phyloP scores from a whole-genome alignment of 768 basidiomycete species.

The Inosperma sp. region DNA sequence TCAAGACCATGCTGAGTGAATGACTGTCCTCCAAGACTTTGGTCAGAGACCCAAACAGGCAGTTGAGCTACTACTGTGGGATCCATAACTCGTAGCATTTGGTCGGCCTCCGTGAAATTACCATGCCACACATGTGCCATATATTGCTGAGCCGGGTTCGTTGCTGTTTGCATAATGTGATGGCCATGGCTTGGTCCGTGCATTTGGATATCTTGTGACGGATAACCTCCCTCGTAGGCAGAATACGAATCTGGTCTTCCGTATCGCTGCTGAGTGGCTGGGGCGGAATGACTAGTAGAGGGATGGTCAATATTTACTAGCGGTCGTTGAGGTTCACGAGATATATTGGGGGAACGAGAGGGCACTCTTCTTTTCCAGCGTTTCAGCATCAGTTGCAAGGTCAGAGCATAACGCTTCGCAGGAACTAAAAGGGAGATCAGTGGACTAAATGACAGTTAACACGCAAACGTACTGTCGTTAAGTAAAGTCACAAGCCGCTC shows the following conservation, averaged over 20 bases:
- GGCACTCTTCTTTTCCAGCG: slow-evolving; percentile 59
- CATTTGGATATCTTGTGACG: slow-evolving; percentile 28
- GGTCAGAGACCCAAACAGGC: slow-evolving; percentile 84
- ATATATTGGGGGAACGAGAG: slow-evolving; percentile 57
- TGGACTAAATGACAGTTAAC: not conserved
- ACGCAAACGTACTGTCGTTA: slow-evolving; percentile 59
- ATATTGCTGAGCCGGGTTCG: slow-evolving; percentile 27
- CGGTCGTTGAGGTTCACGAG: slow-evolving; percentile 51
- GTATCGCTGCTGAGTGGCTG: slow-evolving; percentile 29
- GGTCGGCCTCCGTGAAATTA: slow-evolving; percentile 48
- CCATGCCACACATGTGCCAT: slow-evolving; percentile 24
- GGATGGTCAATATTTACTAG: slow-evolving; percentile 44
- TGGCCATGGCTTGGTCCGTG: slow-evolving; percentile 16
- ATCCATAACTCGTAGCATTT: slow-evolving; percentile 75
- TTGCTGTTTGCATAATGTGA: slow-evolving; percentile 9
- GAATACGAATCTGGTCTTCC: slow-evolving; percentile 46
- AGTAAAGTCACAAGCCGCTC: slow-evolving; percentile 74
- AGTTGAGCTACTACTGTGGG: slow-evolving; percentile 67
- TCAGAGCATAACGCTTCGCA: slow-evolving; percentile 88
- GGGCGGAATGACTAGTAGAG: slow-evolving; percentile 18
- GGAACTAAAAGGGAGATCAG: slow-evolving; percentile 54
- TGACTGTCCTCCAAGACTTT: slow-evolving; percentile 68
- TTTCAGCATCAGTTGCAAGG: slow-evolving; percentile 86
- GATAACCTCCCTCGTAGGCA: slow-evolving; percentile 44
- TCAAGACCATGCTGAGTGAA: slow-evolving; percentile 83